Evolutionary conservation across 352 stramenopile genomes (phyloP), one percentile per base, ranked within the genome.

Genomic region (Peronospora farinosa): DNA sequence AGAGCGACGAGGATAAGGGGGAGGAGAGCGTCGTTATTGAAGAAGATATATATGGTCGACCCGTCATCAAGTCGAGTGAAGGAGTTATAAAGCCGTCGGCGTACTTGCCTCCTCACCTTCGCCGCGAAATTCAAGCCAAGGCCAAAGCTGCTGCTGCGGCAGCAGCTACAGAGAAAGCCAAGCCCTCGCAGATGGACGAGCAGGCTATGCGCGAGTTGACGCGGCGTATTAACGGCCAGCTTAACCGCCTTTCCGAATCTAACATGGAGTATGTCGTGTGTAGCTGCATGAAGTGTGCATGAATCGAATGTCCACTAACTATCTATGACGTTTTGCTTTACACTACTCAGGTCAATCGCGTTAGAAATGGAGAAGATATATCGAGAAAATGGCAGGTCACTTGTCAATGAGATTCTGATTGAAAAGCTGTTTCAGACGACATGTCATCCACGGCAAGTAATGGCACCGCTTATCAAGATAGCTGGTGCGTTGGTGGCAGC

Each of bases 171-270:
- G 52, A 60, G 23, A 56, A 57, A 35, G 47, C 57, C 11, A 57
- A 56, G 16, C 62, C 71, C 28, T 83, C 67, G 25, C 67, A 75
- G 16, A 88, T 88, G 78, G 76, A 91, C 40, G 78, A 88, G 38
- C 72, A 88, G 49, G 65, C 65, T 10, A 50, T 90, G 38, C 74
- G 81, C 0, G 78, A 90, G 47, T 54, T 92, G 48, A 70, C 70
- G 21, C 78, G 84, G 3, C 68, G 75, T 28, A 63, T 97, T 27
- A 95, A 96, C 56, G 87, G 87, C 17, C 84, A 96, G 51, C 62
- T 96, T 5, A 97, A 96, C 58, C 84, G 87, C 35, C 87, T 97
- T 40, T 92, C 86, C 12, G 88, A 96, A 65, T 78, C 72, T 47
- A 96, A 96, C 53, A 91, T 96, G 69, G 86, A 97, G 69, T 84